A percentile compares a stretch with the other conserved stretches of the same genome.
Evolutionary conservation across 2,329 filamentous ascomycete genomes (phyloP).

Genomic region (Monilinia fructicola): DNA sequence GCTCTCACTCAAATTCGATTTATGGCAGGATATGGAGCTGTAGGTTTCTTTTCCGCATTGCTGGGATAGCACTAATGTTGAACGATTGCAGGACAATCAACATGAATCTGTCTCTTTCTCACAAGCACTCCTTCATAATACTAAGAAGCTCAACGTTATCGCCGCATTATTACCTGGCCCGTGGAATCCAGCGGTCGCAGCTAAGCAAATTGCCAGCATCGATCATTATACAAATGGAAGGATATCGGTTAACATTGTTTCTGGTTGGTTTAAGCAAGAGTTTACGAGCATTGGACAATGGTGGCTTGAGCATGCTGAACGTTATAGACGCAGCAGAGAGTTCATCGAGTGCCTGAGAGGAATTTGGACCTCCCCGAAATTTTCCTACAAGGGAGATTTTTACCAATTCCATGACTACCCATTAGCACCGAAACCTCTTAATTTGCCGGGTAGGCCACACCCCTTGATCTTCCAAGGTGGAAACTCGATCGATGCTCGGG

Average conservation of each 20-base stretch:
- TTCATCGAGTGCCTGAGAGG: constrained; percentile 53
- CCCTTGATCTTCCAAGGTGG: constrained; percentile 56
- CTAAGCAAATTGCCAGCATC: constrained; percentile 55
- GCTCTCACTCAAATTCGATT: constrained; percentile 54
- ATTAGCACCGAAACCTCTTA: constrained; percentile 51
- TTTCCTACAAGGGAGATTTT: constrained; percentile 52
- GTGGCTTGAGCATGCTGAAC: constrained; percentile 55
- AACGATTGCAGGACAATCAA: constrained; percentile 43
- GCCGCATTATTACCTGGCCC: constrained; percentile 52
- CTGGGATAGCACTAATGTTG: background rate
- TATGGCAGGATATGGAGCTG: constrained; percentile 51
- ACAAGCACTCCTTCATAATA: constrained; percentile 50
- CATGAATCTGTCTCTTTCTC: constrained; percentile 54
- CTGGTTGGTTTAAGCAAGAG: constrained; percentile 55
- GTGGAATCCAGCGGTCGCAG: constrained; percentile 52
- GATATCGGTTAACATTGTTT: constrained; percentile 53
- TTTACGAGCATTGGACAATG: constrained; percentile 53
- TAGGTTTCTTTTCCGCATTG: constrained; percentile 25
- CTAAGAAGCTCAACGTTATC: constrained; percentile 51
- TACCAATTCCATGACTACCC: constrained; percentile 54
- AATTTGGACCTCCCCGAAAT: constrained; percentile 52
- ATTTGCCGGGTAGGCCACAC: constrained; percentile 46
- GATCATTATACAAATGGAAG: constrained; percentile 53
- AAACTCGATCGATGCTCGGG: constrained; percentile 51
- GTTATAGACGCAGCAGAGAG: constrained; percentile 50